Evolutionary conservation across 1,139 yeast species (phyloP), one percentile per base, ranked within the genome.

Genomic region (Debaryomyces fabryi): DNA sequence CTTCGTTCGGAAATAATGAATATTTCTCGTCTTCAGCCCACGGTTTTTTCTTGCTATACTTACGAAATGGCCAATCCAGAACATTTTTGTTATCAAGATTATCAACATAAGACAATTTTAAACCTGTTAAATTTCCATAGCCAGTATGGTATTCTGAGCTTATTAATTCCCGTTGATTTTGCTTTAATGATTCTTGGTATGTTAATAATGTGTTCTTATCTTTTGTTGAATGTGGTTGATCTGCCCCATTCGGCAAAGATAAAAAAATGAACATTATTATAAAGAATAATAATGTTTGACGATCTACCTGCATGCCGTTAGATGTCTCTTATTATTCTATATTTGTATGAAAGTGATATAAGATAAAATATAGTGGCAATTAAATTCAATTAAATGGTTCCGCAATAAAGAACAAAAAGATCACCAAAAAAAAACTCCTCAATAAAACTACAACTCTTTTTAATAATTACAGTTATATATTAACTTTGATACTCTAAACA

Each of bases 61-160:
- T 44, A 25, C 76, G 82, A 24, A 85, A 61, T 0, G 91, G 91
- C 81, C 86, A 86, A 0, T 82, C 72, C 47, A 78, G 74, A 0
- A 60, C 65, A 35, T 72, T 69, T 46, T 74, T 69, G 9, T 79
- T 78, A 4, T 67, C 58, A 3, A 74, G 15, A 30, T 72, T 75
- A 62, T 87, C 93, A 8, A 71, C 67, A 57, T 85, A 88, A 44
- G 86, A 83, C 49, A 83, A 66, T 59, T 72, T 75, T 52, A 85
- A 79, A 7, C 96, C 96, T 0, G 96, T 87, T 9, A 89, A 64
- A 57, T 88, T 86, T 0, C 87, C 88, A 62, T 85, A 86, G 7
- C 90, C 90, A 3, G 66, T 53, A 15, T 60, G 51, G 61, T 78
- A 84, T 2, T 77, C 71, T 35, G 81, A 69, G 33, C 71, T 65